Evolutionary conservation across 352 stramenopile genomes (phyloP).

Genomic region (Globisporangium recalcitrans): DNA sequence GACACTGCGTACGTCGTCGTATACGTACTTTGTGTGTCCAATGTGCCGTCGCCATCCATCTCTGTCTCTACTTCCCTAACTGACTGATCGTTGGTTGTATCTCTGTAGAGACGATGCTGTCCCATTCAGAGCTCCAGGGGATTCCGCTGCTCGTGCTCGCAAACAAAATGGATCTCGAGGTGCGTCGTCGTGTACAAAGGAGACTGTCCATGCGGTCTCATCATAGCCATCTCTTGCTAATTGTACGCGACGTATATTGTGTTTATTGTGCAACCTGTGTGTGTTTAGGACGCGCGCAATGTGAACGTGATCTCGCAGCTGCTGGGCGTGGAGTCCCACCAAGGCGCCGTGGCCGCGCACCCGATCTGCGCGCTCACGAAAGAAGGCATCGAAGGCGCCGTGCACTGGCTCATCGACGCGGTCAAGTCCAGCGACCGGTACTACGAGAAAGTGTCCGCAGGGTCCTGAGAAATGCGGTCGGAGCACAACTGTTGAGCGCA

Average conservation of each 20-base stretch:
- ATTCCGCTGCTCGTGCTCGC: slow-evolving; percentile 86
- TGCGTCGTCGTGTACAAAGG: slow-evolving; percentile 16
- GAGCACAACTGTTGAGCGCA: background rate
- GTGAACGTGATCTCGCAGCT: slow-evolving; percentile 37
- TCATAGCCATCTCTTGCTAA: too few relatives aligned
- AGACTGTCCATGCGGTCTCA: too few relatives aligned
- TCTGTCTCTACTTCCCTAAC: background rate
- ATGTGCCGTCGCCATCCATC: too few relatives aligned
- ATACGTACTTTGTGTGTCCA: too few relatives aligned
- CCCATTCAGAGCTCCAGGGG: slow-evolving; percentile 66
- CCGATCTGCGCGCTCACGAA: slow-evolving; percentile 61
- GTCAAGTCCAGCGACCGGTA: slow-evolving; percentile 72
- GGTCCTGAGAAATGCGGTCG: slow-evolving; percentile 1
- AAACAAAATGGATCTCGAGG: slow-evolving; percentile 89
- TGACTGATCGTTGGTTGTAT: background rate
- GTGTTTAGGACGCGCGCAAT: slow-evolving; percentile 33
- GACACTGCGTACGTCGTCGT: slow-evolving; percentile 73
- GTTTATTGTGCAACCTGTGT: too few relatives aligned
- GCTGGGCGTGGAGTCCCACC: slow-evolving; percentile 38
- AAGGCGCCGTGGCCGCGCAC: slow-evolving; percentile 36
- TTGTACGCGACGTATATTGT: too few relatives aligned
- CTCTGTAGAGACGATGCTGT: slow-evolving; percentile 65
- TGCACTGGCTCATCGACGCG: slow-evolving; percentile 69
- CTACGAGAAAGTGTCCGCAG: slow-evolving; percentile 33
- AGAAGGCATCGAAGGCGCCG: slow-evolving; percentile 62